Percentiles rank a stretch among this genome's conserved stretches.
Conservation (phyloP, 352 stramenopile species). For the Pythium coloratum region DNA sequence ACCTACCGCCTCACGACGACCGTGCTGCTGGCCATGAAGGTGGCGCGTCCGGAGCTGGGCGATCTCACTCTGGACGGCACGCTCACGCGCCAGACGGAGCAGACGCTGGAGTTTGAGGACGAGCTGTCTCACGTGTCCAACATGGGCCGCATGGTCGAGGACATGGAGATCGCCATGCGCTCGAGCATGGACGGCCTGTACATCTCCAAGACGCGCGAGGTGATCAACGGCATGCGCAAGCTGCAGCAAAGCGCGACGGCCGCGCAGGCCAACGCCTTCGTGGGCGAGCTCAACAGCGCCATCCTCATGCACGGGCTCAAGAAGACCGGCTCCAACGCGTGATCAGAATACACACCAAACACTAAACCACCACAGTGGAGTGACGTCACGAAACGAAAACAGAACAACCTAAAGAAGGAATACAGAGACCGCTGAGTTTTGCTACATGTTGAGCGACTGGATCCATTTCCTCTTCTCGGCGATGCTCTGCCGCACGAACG, state of each 20-base stretch:
- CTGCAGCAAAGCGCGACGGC: constrained; percentile 58
- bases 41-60: constrained; percentile 77
- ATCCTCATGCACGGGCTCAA: constrained; percentile 78
- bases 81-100: constrained; percentile 83
- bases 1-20: constrained; percentile 93
- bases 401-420: neutral
- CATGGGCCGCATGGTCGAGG: constrained; percentile 95
- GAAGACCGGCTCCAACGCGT: constrained; percentile 25
- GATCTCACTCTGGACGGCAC: constrained; percentile 90
- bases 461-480: constrained; percentile 47
- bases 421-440: neutral
- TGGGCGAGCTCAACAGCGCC: constrained; percentile 69
- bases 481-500: constrained; percentile 32
- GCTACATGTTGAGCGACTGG: constrained; percentile 40
- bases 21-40: constrained; percentile 90
- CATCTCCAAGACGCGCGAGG: constrained; percentile 94
- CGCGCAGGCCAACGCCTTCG: constrained; percentile 56
- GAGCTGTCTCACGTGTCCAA: constrained; percentile 91
- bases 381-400: neutral
- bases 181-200: constrained; percentile 92
- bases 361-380: neutral
- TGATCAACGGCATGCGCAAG: constrained; percentile 92
- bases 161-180: constrained; percentile 95
- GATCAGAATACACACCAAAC: neutral
- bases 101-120: constrained; percentile 71